Percentiles rank a stretch among this genome's conserved stretches.
Conservation (phyloP, 163 green algal genomes). For the Chloroidium sp. region DNA sequence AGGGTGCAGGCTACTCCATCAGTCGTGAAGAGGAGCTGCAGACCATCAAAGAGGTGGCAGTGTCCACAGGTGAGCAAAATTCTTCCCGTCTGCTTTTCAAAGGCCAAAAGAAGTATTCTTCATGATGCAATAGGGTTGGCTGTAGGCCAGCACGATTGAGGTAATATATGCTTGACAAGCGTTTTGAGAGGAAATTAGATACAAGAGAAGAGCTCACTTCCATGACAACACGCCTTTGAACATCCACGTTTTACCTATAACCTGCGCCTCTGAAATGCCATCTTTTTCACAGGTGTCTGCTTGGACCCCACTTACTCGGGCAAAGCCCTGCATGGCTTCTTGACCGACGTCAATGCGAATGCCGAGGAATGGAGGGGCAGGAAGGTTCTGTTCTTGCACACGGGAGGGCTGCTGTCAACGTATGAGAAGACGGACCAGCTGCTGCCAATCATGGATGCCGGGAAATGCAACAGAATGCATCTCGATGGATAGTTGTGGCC, state of each 20-base stretch:
- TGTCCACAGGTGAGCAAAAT: slow-evolving; percentile 46
- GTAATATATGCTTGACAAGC: too few relatives aligned
- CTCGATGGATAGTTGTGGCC: too few relatives aligned
- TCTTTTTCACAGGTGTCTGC: slow-evolving; percentile 34
- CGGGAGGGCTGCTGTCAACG: slow-evolving; percentile 74
- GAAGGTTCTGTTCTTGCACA: slow-evolving; percentile 77
- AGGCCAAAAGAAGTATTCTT: too few relatives aligned
- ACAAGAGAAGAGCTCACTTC: too few relatives aligned
- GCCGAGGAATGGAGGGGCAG: slow-evolving; percentile 63
- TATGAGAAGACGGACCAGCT: slow-evolving; percentile 83
- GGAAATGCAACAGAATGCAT: too few relatives aligned
- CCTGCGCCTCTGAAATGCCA: too few relatives aligned
- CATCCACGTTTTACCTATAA: too few relatives aligned
- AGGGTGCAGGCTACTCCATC: slow-evolving; percentile 83
- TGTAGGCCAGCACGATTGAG: too few relatives aligned
- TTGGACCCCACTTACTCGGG: slow-evolving; percentile 92
- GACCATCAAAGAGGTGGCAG: slow-evolving; percentile 47
- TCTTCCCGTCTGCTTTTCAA: too few relatives aligned
- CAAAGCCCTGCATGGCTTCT: slow-evolving; percentile 70
- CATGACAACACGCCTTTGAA: too few relatives aligned
- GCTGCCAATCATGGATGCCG: slow-evolving; percentile 19
- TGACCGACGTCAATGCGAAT: slow-evolving; percentile 51
- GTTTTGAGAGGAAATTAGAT: too few relatives aligned
- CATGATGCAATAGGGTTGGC: too few relatives aligned
- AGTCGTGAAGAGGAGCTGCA: slow-evolving; percentile 70